Evolutionary conservation across 345 rosid species (phyloP), one percentile per base, ranked within the genome.

Genomic region (Cardiospermum halicacabum): DNA sequence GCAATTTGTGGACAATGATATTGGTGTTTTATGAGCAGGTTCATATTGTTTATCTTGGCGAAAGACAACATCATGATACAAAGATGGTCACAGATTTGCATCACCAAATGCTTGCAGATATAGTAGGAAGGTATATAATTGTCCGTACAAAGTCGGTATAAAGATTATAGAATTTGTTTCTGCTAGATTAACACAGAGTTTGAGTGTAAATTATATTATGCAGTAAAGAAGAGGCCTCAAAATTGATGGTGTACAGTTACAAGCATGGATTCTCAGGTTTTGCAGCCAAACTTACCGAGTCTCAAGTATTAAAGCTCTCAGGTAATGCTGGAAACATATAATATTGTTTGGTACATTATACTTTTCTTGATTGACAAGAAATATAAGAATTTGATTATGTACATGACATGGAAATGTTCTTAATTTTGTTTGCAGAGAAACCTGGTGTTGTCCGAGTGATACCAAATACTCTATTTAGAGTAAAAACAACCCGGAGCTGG

Each of bases 251-350:
- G 62, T 84, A 89, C 75, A 84, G 83, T 71, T 89, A 84, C 71
- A 81, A 77, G 72, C 89, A 86, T 74, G 84, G 87, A 32, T 86
- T 89, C 69, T 86, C 92, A 2, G 92, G 92, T 19, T 89, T 89
- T 71, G 86, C 96, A 43, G 96, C 87, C 16, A 77, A 80, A 75
- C 84, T 89, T 40, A 80, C 89, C 13, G 71, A 80, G 58, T 69
- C 82, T 47, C 85, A 83, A 74, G 89, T 85, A 18, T 83, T 58
- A 57, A 53, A 73, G 64, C 79, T 89, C 13, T 69, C 84, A 2
- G 82, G 89, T 86, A 73, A 16, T 31, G 51, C 22, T 45, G 16
- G 9, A 50, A 73, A 49, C 34, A n/a, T 19, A 64, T 15, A 18
- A 15, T 30, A 25, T 32, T 34, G 15, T 40, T 28, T 28, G 3